Evolutionary conservation across 2,329 filamentous ascomycete species (phyloP).

Genomic region (Fusarium sambucinum): DNA sequence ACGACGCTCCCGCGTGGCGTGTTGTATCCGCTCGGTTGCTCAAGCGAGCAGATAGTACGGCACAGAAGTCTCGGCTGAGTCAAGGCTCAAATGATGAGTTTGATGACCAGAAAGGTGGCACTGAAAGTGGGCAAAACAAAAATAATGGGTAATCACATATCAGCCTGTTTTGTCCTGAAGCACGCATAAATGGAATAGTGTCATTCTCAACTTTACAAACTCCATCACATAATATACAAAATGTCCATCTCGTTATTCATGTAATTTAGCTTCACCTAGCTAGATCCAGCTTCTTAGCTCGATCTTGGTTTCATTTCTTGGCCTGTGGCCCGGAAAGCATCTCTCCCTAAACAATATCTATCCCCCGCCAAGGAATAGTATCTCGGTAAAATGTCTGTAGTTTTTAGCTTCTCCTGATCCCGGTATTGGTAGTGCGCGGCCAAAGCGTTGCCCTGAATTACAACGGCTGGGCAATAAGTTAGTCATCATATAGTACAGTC

Average conservation of each 20-base stretch:
- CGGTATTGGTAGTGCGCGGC: constrained; percentile 37
- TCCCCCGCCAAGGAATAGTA: constrained; percentile 32
- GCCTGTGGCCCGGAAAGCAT: neutral
- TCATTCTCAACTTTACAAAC: neutral
- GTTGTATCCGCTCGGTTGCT: neutral
- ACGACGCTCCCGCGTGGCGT: neutral
- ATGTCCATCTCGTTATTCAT: neutral
- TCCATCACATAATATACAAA: neutral
- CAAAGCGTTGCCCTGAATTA: constrained; percentile 29
- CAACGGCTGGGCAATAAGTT: constrained; percentile 20
- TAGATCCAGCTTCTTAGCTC: neutral
- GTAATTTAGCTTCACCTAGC: too few relatives aligned
- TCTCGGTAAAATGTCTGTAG: constrained; percentile 29
- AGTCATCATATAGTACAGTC: neutral
- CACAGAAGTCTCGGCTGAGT: neutral
- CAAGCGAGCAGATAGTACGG: neutral
- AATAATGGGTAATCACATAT: neutral
- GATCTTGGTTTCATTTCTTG: constrained; percentile 11
- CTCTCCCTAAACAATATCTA: constrained; percentile 17
- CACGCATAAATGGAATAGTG: neutral
- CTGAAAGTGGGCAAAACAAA: neutral
- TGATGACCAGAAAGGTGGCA: neutral
- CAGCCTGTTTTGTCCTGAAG: neutral
- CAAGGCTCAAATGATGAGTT: neutral
- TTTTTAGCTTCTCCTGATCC: constrained; percentile 12